Conservation (phyloP, 768 basidiomycete genomes). For the Mycena crocata region DNA sequence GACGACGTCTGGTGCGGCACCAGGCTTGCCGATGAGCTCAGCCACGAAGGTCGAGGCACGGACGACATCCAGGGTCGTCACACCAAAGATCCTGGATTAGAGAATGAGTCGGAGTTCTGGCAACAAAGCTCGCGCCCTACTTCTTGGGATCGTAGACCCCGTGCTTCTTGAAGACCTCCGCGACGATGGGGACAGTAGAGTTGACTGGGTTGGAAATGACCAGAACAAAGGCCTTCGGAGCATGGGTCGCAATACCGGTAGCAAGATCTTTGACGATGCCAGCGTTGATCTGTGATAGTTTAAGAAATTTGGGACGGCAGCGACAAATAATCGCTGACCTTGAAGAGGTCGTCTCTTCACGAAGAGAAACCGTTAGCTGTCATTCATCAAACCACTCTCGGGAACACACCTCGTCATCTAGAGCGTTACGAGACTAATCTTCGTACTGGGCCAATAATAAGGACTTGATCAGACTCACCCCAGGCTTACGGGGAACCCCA, state of each 20-base stretch:
- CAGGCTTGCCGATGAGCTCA: slow-evolving; percentile 75
- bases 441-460: slow-evolving; percentile 26
- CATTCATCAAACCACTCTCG: slow-evolving; percentile 14
- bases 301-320: slow-evolving; percentile 10
- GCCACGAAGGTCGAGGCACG: slow-evolving; percentile 97
- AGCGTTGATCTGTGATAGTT: slow-evolving; percentile 84
- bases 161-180: slow-evolving; percentile 93
- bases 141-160: slow-evolving; percentile 92
- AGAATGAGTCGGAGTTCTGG: slow-evolving; percentile 5
- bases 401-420: slow-evolving; percentile 66
- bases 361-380: neutral
- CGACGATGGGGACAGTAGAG: slow-evolving; percentile 97
- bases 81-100: slow-evolving; percentile 86
- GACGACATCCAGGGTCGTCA: slow-evolving; percentile 97
- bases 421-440: slow-evolving; percentile 16
- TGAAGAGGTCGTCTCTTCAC: slow-evolving; percentile 92
- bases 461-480: slow-evolving; percentile 61
- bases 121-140: slow-evolving; percentile 49
- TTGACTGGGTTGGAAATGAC: slow-evolving; percentile 99
- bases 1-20: slow-evolving; percentile 68
- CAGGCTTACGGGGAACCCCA: slow-evolving; percentile 95
- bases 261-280: slow-evolving; percentile 96
- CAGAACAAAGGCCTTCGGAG: slow-evolving; percentile 92
- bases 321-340: slow-evolving; percentile 60
- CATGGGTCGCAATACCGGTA: slow-evolving; percentile 82